phyloP scores from a whole-genome alignment of 2,329 filamentous ascomycete genomes.

The Penicillium sp. region DNA sequence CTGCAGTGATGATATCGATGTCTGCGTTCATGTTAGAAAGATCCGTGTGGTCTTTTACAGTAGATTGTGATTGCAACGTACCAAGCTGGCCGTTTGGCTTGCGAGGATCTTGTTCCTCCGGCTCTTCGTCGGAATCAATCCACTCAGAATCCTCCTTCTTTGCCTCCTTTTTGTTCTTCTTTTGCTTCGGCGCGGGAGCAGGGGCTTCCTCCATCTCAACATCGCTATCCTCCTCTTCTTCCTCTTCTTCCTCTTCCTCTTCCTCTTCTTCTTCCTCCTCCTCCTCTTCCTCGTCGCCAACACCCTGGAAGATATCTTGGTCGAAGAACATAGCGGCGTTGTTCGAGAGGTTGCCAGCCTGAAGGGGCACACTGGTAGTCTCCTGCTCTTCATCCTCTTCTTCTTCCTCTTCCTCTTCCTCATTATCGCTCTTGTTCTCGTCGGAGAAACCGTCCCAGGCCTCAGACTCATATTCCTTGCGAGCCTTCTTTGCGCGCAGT shows the following conservation, averaged over 20 bases:
- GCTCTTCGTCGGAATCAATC: conserved; percentile 38
- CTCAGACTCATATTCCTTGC: conserved; percentile 76
- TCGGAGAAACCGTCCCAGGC: conserved; percentile 89
- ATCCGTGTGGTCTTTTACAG: conserved; percentile 16
- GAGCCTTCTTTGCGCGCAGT: conserved; percentile 82
- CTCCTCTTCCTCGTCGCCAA: conserved; percentile 64
- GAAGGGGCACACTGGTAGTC: conserved; percentile 18
- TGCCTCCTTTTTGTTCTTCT: conserved; percentile 18
- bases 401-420: conserved; percentile 62
- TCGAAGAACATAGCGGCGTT: conserved; percentile 87
- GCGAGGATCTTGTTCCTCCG: conserved; percentile 38
- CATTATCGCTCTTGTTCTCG: conserved; percentile 57
- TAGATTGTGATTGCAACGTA: conserved; percentile 27
- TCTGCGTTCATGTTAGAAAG: conserved; percentile 51
- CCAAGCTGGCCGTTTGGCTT: conserved; percentile 45
- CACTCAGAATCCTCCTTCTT: conserved; percentile 26
- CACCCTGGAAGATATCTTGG: conserved; percentile 88
- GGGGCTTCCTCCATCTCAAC: conserved; percentile 14
- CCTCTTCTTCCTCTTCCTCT: conserved; percentile 39
- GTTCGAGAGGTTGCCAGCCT: conserved; percentile 65
- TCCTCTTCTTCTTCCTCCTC: conserved; percentile 24
- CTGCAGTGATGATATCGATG: conserved; percentile 98
- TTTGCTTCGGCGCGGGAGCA: conserved; percentile 19
- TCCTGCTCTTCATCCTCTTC: conserved; percentile 51
- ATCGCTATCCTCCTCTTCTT: conserved; percentile 24